These are phyloP conservation scores for Epithemia pelagica DNA, from an alignment of 108 stramenopile genomes.

Conservation along the genomic window DNA sequence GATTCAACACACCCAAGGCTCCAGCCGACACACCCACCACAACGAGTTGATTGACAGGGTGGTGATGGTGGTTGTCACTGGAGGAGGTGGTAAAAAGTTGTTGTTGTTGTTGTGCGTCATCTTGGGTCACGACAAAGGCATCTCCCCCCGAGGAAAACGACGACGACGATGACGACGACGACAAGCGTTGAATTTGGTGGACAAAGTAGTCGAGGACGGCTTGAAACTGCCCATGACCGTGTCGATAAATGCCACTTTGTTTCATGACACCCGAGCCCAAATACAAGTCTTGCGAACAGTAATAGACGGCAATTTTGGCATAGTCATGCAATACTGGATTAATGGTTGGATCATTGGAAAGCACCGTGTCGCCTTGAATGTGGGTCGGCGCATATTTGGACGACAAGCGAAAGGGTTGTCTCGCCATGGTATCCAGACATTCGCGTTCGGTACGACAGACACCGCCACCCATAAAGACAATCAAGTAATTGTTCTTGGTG, in stretches of 20 bases:
- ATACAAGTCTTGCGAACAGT: constrained; percentile 1
- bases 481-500: not conserved
- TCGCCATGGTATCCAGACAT: not conserved
- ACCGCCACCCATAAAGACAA: not conserved
- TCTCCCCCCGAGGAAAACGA: no score
- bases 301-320: not conserved
- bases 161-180: no score
- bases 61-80: no score
- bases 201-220: not conserved
- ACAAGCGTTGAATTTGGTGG: no score
- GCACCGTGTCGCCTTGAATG: not conserved
- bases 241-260: not conserved
- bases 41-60: not conserved
- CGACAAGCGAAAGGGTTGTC: not conserved
- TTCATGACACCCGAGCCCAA: not conserved
- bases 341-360: not conserved
- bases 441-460: not conserved
- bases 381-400: not conserved
- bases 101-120: no score
- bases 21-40: constrained; percentile 1
- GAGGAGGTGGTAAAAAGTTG: not conserved
- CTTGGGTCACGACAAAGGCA: no score
- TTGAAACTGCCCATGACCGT: not conserved
- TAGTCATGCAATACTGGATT: not conserved
- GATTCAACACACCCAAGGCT: not conserved